Percentiles rank a stretch among this genome's conserved stretches.
These are phyloP conservation scores for Sarcodon sp. DNA, from an alignment of 768 basidiomycete genomes.

Conservation along the genomic window DNA sequence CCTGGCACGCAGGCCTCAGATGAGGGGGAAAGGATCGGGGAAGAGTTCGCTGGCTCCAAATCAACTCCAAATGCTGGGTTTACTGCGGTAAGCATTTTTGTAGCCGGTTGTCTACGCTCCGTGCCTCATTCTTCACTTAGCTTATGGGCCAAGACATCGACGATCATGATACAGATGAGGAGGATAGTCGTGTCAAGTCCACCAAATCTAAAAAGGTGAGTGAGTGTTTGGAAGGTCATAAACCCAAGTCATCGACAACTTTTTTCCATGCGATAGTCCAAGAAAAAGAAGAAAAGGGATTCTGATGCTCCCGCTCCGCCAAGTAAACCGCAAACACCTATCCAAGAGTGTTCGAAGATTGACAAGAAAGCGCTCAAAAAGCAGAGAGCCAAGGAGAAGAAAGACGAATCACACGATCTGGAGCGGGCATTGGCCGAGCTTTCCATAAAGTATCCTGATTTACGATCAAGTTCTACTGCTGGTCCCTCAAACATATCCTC, in stretches of 20 bases:
- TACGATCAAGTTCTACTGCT: conserved; percentile 24
- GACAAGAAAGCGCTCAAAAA: conserved; percentile 48
- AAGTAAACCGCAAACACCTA: conserved; percentile 3
- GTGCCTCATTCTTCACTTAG: not conserved
- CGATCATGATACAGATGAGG: conserved; percentile 1
- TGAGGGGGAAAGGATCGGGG: conserved; percentile 18
- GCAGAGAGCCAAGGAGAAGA: conserved; percentile 49
- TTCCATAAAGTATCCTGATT: conserved; percentile 57
- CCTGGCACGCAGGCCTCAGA: conserved; percentile 14
- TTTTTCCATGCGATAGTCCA: not conserved
- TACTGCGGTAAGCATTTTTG: conserved; percentile 10
- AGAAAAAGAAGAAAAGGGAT: conserved; percentile 19
- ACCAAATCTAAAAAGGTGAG: not conserved
- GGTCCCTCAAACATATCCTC: conserved; percentile 10
- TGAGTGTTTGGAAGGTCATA: not conserved
- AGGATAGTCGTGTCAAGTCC: conserved; percentile 1
- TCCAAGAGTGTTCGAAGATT: conserved; percentile 17
- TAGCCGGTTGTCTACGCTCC: conserved; percentile 5
- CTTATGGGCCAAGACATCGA: not conserved
- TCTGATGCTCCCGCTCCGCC: conserved; percentile 2
- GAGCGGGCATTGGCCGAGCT: conserved; percentile 79
- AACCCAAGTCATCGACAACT: too few relatives aligned
- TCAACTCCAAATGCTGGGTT: conserved; percentile 8
- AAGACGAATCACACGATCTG: conserved; percentile 60
- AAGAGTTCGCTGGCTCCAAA: conserved; percentile 21